Evolutionary conservation across 306 rosid genomes (phyloP).

Genomic region (Casuarina glauca): DNA sequence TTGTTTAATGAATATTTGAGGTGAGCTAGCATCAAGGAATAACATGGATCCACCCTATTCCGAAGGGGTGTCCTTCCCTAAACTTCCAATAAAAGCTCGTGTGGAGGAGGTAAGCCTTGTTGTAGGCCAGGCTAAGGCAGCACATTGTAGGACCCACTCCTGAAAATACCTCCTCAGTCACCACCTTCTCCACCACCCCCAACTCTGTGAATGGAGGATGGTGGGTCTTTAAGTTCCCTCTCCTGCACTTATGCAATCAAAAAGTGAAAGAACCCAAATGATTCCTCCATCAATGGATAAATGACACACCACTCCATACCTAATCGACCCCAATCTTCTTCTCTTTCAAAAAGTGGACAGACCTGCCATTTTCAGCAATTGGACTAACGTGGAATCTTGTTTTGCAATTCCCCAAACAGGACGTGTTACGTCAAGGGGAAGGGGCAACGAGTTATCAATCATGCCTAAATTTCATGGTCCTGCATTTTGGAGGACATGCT

Average conservation of each 20-base stretch:
- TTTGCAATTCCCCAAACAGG: not conserved
- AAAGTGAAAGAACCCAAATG: slow-evolving; percentile 56
- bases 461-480: not conserved
- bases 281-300: slow-evolving; percentile 51
- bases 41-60: slow-evolving; percentile 62
- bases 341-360: not conserved
- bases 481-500: not conserved
- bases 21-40: slow-evolving; percentile 46
- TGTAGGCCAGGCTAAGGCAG: slow-evolving; percentile 34
- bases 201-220: slow-evolving; percentile 6
- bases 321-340: slow-evolving; percentile 15
- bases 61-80: slow-evolving; percentile 38
- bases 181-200: slow-evolving; percentile 20
- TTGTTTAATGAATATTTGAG: slow-evolving; percentile 20
- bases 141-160: slow-evolving; percentile 34
- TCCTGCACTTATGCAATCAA: slow-evolving; percentile 37
- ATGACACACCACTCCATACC: slow-evolving; percentile 42
- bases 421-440: not conserved
- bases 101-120: slow-evolving; percentile 28
- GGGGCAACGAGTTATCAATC: not conserved
- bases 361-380: not conserved
- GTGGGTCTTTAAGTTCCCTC: slow-evolving; percentile 33
- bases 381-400: not conserved
- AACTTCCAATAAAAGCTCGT: slow-evolving; percentile 48
- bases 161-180: slow-evolving; percentile 17